Evolutionary conservation across 495 filamentous ascomycete species (phyloP).

Genomic region (Aspergillus mulundensis): DNA sequence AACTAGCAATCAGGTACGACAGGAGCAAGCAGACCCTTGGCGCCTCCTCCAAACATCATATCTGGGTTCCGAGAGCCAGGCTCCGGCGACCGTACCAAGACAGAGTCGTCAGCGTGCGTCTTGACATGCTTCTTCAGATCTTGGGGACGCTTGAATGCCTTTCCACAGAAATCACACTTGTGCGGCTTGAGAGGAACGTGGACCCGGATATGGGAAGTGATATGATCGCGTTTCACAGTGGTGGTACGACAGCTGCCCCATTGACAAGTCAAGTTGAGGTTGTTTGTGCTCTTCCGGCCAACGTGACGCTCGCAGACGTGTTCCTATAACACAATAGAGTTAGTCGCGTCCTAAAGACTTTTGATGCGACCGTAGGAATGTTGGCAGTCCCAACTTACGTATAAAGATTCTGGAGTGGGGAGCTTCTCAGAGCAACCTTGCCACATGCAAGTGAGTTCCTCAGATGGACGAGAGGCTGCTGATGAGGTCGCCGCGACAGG

Average conservation of each 20-base stretch:
- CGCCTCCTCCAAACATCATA: conserved; percentile 50
- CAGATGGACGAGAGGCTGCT: conserved; percentile 25
- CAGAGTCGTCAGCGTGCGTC: conserved; percentile 98
- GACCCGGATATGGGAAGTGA: conserved; percentile 98
- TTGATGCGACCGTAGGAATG: conserved; percentile 5
- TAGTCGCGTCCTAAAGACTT: conserved; percentile 4
- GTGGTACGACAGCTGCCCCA: conserved; percentile 96
- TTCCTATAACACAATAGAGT: conserved; percentile 55
- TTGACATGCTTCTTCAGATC: conserved; percentile 99
- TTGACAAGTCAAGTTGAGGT: conserved; percentile 93
- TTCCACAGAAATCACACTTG: conserved; percentile 97
- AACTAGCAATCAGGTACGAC: neutral
- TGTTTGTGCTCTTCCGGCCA: conserved; percentile 98
- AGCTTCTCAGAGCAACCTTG: conserved; percentile 78
- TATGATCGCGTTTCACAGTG: conserved; percentile 98
- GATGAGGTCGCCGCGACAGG: conserved; percentile 8
- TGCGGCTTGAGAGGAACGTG: conserved; percentile 98
- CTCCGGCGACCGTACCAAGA: conserved; percentile 72
- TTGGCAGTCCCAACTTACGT: conserved; percentile 60
- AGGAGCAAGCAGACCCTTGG: conserved; percentile 30
- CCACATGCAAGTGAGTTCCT: conserved; percentile 83
- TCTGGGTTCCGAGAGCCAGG: conserved; percentile 51
- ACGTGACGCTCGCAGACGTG: conserved; percentile 99
- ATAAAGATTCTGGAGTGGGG: conserved; percentile 74
- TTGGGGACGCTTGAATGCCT: conserved; percentile 98